A percentile compares a stretch with the other conserved stretches of the same genome.
Conservation (phyloP, 139 green algal genomes). For the Micromonas pusilla region DNA sequence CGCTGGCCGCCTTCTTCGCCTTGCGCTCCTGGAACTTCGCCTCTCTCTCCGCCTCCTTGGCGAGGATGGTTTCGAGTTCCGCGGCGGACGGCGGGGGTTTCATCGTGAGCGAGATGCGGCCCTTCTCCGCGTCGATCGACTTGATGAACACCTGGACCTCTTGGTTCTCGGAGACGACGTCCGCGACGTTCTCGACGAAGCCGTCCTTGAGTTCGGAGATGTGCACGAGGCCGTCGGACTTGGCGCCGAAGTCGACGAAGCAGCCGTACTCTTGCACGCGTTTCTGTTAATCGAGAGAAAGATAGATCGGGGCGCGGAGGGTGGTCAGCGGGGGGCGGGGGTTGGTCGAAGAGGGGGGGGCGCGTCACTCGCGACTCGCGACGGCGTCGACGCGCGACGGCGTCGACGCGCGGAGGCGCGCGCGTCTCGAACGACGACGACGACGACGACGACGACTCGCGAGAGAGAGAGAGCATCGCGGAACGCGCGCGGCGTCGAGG, state of each 20-base stretch:
- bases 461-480: no score
- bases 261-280: slow-evolving; percentile 68
- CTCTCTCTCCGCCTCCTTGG: slow-evolving; percentile 3
- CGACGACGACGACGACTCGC: not conserved
- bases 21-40: slow-evolving; percentile 10
- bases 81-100: slow-evolving; percentile 24
- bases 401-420: no score
- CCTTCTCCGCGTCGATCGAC: slow-evolving; percentile 39
- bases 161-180: slow-evolving; percentile 42
- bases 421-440: no score
- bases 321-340: not conserved
- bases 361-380: no score
- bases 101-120: slow-evolving; percentile 49
- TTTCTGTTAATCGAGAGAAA: not conserved
- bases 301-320: not conserved
- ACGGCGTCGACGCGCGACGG: no score
- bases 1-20: slow-evolving; percentile 1
- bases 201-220: slow-evolving; percentile 70
- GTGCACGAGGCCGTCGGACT: slow-evolving; percentile 84
- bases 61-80: not conserved
- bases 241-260: slow-evolving; percentile 86
- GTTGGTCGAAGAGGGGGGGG: not conserved
- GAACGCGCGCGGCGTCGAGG: no score
- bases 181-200: slow-evolving; percentile 50
- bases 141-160: slow-evolving; percentile 47